A percentile compares a stretch with the other conserved stretches of the same genome.
phyloP scores from a whole-genome alignment of 305 asterid genomes.

The Euphrasia arctica region DNA sequence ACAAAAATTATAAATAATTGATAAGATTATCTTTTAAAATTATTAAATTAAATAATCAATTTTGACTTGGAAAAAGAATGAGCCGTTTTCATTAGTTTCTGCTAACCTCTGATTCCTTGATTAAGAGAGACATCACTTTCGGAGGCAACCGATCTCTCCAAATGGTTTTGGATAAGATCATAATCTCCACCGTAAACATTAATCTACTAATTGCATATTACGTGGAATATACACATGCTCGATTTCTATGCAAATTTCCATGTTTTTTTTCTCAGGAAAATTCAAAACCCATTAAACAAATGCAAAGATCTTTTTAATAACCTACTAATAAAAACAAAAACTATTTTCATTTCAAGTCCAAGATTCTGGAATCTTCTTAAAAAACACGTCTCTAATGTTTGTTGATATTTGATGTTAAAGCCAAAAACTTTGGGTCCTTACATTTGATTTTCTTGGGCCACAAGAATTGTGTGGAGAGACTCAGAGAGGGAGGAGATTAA shows the following conservation, averaged over 20 bases:
- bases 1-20: no score
- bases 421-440: conserved; percentile 29
- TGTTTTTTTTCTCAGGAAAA: no score
- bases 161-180: conserved; percentile 33
- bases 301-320: conserved; percentile 22
- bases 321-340: conserved; percentile 6
- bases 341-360: conserved; percentile 9
- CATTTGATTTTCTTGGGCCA: conserved; percentile 36
- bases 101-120: no score
- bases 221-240: not conserved
- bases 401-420: conserved; percentile 18
- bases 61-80: not conserved
- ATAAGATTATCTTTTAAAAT: no score
- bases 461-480: conserved; percentile 16
- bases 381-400: not conserved
- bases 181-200: conserved; percentile 19
- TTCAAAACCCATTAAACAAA: not conserved
- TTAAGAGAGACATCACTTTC: no score
- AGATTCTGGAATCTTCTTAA: conserved; percentile 18
- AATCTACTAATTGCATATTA: not conserved
- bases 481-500: not conserved
- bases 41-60: no score
- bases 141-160: not conserved
- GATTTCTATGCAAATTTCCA: no score
- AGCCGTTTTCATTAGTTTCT: not conserved